Evolutionary conservation across 2,329 filamentous ascomycete species (phyloP).

Genomic region (Cercospora sojina): DNA sequence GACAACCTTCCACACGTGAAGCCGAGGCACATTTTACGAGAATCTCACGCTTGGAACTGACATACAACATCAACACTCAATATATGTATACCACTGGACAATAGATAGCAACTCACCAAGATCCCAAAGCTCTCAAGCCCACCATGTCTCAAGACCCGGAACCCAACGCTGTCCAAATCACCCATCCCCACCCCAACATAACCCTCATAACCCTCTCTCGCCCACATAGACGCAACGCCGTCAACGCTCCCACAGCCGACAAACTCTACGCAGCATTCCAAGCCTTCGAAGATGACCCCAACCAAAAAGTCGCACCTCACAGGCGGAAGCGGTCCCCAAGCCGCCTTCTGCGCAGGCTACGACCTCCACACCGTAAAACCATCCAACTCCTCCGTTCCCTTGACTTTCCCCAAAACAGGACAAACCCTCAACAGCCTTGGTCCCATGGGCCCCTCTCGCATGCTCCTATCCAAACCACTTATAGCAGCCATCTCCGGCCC

Average conservation of each 20-base stretch:
- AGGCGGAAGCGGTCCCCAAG: constrained; percentile 40
- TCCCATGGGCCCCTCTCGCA: constrained; percentile 55
- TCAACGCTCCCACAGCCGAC: constrained; percentile 51
- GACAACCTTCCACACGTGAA: background rate
- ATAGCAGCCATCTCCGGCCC: constrained; percentile 54
- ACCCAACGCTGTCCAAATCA: constrained; percentile 26
- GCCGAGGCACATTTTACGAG: background rate
- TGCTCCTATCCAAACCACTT: constrained; percentile 53
- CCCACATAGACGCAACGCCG: constrained; percentile 53
- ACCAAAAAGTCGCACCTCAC: constrained; percentile 49
- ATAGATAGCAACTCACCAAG: background rate
- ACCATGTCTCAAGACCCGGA: background rate
- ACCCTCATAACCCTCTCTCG: constrained; percentile 58
- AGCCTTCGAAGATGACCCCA: constrained; percentile 50
- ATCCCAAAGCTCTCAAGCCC: background rate
- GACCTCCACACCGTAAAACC: constrained; percentile 50
- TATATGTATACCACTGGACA: background rate
- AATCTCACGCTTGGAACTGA: background rate
- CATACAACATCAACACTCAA: background rate
- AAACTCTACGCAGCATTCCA: constrained; percentile 52
- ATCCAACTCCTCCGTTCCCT: constrained; percentile 5
- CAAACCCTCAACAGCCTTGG: constrained; percentile 39
- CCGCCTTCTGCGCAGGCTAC: constrained; percentile 55
- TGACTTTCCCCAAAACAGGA: background rate
- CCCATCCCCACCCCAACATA: constrained; percentile 43